Percentiles rank a stretch among this genome's conserved stretches.
Evolutionary conservation across 1,284 basidiomycete species (phyloP).

Genomic region (Trametes polyzona): DNA sequence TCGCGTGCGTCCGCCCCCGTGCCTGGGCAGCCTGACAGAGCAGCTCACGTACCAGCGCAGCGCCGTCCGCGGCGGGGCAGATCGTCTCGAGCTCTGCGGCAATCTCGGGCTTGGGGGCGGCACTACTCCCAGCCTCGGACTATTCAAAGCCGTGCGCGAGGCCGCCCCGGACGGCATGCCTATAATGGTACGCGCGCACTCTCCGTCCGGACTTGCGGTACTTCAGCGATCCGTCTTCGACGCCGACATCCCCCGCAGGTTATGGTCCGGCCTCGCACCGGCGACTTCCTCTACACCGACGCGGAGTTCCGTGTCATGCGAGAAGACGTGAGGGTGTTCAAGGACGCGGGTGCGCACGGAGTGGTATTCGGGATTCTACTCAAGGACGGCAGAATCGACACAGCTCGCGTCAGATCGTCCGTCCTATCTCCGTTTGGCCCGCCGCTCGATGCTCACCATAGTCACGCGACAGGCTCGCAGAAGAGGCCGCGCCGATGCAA

Average conservation of each 20-base stretch:
- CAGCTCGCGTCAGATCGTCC: constrained; percentile 54
- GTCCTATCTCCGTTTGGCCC: constrained; percentile 3
- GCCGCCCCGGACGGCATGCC: constrained; percentile 48
- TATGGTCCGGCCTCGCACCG: constrained; percentile 79
- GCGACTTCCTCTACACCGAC: constrained; percentile 75
- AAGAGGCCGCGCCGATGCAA: constrained; percentile 64
- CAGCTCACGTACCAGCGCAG: constrained; percentile 40
- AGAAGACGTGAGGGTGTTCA: constrained; percentile 70
- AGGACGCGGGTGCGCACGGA: constrained; percentile 57
- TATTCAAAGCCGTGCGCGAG: constrained; percentile 59
- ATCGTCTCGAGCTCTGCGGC: constrained; percentile 79
- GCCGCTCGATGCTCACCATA: neutral
- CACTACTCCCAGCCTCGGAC: constrained; percentile 75
- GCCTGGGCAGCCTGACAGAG: neutral
- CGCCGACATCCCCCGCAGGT: constrained; percentile 45
- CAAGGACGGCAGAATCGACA: constrained; percentile 62
- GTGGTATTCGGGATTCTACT: constrained; percentile 74
- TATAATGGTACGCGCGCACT: constrained; percentile 62
- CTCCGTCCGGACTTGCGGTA: neutral
- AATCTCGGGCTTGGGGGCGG: constrained; percentile 77
- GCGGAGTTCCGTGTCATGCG: constrained; percentile 72
- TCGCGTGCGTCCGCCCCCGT: constrained; percentile 51
- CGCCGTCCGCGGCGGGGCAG: constrained; percentile 68
- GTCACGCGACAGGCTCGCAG: constrained; percentile 50
- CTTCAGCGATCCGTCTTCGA: neutral